These are phyloP conservation scores for Metschnikowia cerradonensis DNA, from an alignment of 805 yeast genomes.

Conservation along the genomic window DNA sequence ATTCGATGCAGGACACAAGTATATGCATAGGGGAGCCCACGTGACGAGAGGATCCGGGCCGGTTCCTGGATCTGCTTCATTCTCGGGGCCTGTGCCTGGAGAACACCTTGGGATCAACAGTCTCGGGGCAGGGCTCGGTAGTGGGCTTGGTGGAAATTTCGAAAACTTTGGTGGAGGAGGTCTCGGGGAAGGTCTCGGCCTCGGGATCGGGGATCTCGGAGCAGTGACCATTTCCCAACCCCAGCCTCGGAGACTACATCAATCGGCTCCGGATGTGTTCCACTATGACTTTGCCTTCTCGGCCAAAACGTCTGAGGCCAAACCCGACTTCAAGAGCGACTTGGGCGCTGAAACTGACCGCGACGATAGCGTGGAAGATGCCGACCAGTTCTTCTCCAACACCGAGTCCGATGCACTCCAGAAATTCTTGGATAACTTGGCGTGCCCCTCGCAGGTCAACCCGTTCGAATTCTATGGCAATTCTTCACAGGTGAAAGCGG, in stretches of 20 bases:
- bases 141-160: too few relatives aligned
- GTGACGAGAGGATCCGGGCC: background rate
- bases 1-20: too few relatives aligned
- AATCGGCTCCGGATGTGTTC: background rate
- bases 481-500: too few relatives aligned
- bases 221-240: background rate
- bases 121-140: background rate
- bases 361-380: slow-evolving; percentile 11
- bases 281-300: background rate
- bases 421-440: slow-evolving; percentile 39
- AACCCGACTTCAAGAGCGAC: background rate
- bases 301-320: background rate
- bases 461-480: slow-evolving; percentile 29
- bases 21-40: too few relatives aligned
- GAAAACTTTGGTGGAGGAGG: too few relatives aligned
- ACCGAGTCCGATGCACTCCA: slow-evolving; percentile 27
- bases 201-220: background rate
- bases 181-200: background rate
- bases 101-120: background rate
- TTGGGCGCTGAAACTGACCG: background rate
- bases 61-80: background rate
- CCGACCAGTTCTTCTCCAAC: slow-evolving; percentile 18
- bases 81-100: background rate
- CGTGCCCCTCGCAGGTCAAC: slow-evolving; percentile 24
- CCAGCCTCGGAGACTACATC: background rate